Base-by-base conservation (phyloP, 2,329 filamentous ascomycete genomes). In the Phialophora expanda region DNA sequence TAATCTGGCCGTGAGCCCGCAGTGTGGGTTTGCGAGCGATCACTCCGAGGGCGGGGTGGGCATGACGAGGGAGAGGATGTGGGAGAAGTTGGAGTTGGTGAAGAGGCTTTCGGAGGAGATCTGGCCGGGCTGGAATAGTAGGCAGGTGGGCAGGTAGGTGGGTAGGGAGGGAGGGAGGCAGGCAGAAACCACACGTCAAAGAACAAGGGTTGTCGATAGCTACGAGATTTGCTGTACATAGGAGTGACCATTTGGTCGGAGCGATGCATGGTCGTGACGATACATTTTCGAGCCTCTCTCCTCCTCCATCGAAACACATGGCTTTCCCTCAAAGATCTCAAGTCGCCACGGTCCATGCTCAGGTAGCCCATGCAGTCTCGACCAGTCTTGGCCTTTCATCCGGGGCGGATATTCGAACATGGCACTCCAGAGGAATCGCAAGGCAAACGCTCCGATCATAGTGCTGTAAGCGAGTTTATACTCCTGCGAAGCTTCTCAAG, bases 11-110 rank as follows among this genome's bases (percentile, higher is more conserved):
- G 84, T 91, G 20, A 90, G 87, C 74, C 89, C 90, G 0, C 89
- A 92, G 79, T 91, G 89, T 75, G 89, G 88, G 5, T 90, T 90
- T 76, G 90, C 89, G 41, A 91, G 87, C 41, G 90, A 93, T 75
- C 65, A 66, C 32, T 34, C 56, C 7, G 87, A 89, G 71, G 87
- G 85, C 72, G 90, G 90, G 0, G 92, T 93, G 74, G 84, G 86
- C 14, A 81, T 93, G 61, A 85, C 83, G 24, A 81, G 86, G 68
- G 85, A 90, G 54, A 89, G 90, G 68, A 89, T 93, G 87, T 86
- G 86, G 78, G 86, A 85, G 76, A 93, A 93, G 81, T 78, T 93
- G 73, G 81, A 85, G 70, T 78, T 93, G 60, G 89, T 93, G 20
- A 85, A 90, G 69, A 82, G 87, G 71, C 87, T 93, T 73, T 90